Conservation (phyloP, 1,284 basidiomycete genomes). For the Papiliotrema flavescens region DNA sequence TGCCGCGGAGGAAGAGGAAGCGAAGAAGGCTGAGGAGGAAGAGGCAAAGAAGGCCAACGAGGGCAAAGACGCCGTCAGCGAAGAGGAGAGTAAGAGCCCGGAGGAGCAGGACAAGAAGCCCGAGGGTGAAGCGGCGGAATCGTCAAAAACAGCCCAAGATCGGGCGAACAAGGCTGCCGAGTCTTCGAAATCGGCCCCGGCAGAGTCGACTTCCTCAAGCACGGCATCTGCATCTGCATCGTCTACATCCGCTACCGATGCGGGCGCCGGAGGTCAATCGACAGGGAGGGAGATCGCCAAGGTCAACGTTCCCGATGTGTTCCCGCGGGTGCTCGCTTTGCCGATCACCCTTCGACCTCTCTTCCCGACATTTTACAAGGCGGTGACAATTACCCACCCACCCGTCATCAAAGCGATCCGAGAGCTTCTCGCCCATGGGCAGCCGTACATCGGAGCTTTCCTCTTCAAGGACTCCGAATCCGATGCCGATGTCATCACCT, state of each 20-base stretch:
- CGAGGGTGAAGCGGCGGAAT: conserved; percentile 12
- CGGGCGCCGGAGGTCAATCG: not conserved
- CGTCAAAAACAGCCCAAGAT: conserved; percentile 8
- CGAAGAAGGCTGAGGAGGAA: conserved; percentile 15
- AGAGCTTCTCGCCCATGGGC: conserved; percentile 93
- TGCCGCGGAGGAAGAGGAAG: conserved; percentile 15
- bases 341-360: conserved; percentile 94
- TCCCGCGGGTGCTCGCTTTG: conserved; percentile 91
- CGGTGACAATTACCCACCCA: conserved; percentile 86
- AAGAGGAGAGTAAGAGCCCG: conserved; percentile 7
- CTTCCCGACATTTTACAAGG: conserved; percentile 98
- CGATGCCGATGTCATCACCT: conserved; percentile 90
- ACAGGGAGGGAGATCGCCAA: conserved; percentile 54
- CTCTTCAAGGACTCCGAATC: conserved; percentile 90
- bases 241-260: conserved; percentile 4
- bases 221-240: conserved; percentile 10
- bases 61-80: conserved; percentile 8
- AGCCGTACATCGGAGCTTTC: conserved; percentile 97
- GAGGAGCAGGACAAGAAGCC: conserved; percentile 11
- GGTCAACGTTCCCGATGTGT: conserved; percentile 77
- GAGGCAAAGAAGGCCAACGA: conserved; percentile 11
- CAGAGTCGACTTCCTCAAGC: conserved; percentile 10
- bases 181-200: conserved; percentile 10
- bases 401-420: conserved; percentile 91
- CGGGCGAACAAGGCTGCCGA: conserved; percentile 22